Evolutionary conservation across 2,329 filamentous ascomycete genomes (phyloP).

Genomic region (Rutstroemia sp.): DNA sequence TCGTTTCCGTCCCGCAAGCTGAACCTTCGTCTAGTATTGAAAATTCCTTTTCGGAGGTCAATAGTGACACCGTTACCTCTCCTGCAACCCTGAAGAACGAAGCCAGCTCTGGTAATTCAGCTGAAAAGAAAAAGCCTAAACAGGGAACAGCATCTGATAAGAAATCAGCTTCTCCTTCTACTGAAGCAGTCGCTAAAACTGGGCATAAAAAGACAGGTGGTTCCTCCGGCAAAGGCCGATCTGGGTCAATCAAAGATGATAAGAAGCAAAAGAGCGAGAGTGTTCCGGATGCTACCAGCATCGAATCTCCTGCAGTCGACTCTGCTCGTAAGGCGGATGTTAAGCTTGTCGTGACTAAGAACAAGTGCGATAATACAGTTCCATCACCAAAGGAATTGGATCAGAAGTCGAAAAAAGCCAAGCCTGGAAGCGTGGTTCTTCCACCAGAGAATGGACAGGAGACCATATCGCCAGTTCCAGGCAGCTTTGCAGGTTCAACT

Average conservation of each 20-base stretch:
- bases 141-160: neutral
- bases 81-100: neutral
- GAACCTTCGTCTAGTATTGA: too few species aligned
- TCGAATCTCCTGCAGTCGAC: neutral
- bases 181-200: neutral
- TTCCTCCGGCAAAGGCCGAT: neutral
- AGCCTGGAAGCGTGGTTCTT: too few species aligned
- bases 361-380: neutral
- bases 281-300: constrained; percentile 8
- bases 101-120: too few species aligned
- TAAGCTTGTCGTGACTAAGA: neutral
- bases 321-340: constrained; percentile 15
- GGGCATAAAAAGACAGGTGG: neutral
- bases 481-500: constrained; percentile 5
- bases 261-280: neutral
- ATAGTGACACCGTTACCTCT: too few species aligned
- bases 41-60: too few species aligned
- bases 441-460: too few species aligned
- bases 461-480: neutral
- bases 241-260: neutral
- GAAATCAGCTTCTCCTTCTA: neutral
- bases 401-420: too few species aligned
- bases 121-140: neutral
- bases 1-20: neutral
- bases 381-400: neutral